These are phyloP conservation scores for Adansonia rubrostipa DNA, from an alignment of 441 rosid species.

Conservation along the genomic window DNA sequence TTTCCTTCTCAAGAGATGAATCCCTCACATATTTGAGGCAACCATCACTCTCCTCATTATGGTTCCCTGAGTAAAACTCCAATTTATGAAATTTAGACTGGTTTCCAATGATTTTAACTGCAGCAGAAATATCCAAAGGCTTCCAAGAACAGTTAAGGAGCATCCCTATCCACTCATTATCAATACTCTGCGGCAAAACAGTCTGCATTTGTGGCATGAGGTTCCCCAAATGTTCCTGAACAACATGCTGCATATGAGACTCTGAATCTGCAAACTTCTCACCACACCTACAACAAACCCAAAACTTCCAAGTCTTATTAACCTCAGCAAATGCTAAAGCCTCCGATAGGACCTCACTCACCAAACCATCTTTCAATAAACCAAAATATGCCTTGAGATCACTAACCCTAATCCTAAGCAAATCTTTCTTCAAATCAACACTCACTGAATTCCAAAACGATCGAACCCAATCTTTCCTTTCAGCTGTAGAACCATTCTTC, in stretches of 20 bases:
- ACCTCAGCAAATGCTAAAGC: slow-evolving; percentile 60
- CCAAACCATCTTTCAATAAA: slow-evolving; percentile 60
- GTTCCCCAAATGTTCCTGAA: slow-evolving; percentile 77
- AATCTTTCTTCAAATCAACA: slow-evolving; percentile 57
- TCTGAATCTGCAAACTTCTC: slow-evolving; percentile 67
- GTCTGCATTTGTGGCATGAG: slow-evolving; percentile 72
- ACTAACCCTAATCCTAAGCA: slow-evolving; percentile 61
- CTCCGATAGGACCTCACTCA: slow-evolving; percentile 60
- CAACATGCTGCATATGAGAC: slow-evolving; percentile 76
- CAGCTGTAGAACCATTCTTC: slow-evolving; percentile 61
- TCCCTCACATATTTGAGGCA: slow-evolving; percentile 85
- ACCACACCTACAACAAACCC: slow-evolving; percentile 74
- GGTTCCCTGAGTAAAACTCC: slow-evolving; percentile 46
- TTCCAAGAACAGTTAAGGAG: slow-evolving; percentile 76
- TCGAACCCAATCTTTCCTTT: slow-evolving; percentile 65
- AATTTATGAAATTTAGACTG: slow-evolving; percentile 48
- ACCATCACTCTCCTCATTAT: slow-evolving; percentile 57
- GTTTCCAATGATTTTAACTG: slow-evolving; percentile 56
- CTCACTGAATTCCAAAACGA: slow-evolving; percentile 75
- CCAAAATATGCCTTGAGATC: slow-evolving; percentile 67
- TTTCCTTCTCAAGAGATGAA: slow-evolving; percentile 70
- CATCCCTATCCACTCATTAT: slow-evolving; percentile 73
- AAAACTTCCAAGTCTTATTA: slow-evolving; percentile 75
- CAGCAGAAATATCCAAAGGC: slow-evolving; percentile 78
- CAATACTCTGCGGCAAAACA: slow-evolving; percentile 75